phyloP scores from a whole-genome alignment of 2,329 filamentous ascomycete species.

The Corynespora cassiicola region DNA sequence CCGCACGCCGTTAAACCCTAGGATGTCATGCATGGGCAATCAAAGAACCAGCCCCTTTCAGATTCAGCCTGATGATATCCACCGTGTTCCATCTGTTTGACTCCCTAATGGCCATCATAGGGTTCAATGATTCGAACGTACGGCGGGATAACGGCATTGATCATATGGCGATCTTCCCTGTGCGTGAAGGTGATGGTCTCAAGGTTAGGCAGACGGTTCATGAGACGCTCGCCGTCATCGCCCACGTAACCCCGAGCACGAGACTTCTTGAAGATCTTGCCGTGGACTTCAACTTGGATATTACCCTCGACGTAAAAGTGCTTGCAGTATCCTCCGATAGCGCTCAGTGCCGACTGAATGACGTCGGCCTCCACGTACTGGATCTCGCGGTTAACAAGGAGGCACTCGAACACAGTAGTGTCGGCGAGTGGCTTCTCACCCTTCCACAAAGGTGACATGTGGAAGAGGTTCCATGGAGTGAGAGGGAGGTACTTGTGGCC shows the following conservation, averaged over 20 bases:
- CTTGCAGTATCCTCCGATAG: slow-evolving; percentile 18
- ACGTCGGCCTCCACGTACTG: slow-evolving; percentile 16
- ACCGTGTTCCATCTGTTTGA: too few species aligned
- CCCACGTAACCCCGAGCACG: slow-evolving; percentile 7
- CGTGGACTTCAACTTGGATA: slow-evolving; percentile 16
- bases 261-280: slow-evolving; percentile 16
- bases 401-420: slow-evolving; percentile 13
- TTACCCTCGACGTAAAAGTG: slow-evolving; percentile 18
- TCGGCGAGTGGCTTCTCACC: slow-evolving; percentile 19
- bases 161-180: background rate
- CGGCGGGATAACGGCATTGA: too few species aligned
- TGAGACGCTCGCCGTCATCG: slow-evolving; percentile 21
- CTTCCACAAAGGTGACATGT: slow-evolving; percentile 15
- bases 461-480: slow-evolving; percentile 7
- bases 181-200: slow-evolving; percentile 15
- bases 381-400: slow-evolving; percentile 20
- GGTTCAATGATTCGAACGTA: too few species aligned
- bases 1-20: too few species aligned
- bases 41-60: too few species aligned
- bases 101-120: too few species aligned
- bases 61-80: too few species aligned
- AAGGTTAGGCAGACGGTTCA: slow-evolving; percentile 21
- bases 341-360: slow-evolving; percentile 12
- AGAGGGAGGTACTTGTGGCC: slow-evolving; percentile 18
- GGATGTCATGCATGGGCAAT: too few species aligned